A percentile compares a stretch with the other conserved stretches of the same genome.
These are phyloP conservation scores for Thermothelomyces thermophilus DNA, from an alignment of 2,329 filamentous ascomycete genomes.

Conservation along the genomic window DNA sequence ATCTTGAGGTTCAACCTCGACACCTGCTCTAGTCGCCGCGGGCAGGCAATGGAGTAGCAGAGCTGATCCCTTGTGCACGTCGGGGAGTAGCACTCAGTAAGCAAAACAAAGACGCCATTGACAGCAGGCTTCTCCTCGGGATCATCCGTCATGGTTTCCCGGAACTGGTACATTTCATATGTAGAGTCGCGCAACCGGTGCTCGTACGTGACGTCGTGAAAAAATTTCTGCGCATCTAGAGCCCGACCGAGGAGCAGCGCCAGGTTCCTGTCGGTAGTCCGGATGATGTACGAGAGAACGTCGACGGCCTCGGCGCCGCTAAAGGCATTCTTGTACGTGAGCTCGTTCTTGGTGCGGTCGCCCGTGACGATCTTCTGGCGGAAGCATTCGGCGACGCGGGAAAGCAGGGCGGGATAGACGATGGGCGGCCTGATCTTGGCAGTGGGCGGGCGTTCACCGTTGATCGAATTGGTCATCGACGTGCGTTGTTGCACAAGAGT, in stretches of 20 bases:
- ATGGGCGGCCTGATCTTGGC: constrained; percentile 67
- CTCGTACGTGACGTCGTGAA: constrained; percentile 98
- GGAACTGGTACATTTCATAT: constrained; percentile 93
- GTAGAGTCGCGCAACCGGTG: constrained; percentile 91
- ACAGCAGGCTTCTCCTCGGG: constrained; percentile 65
- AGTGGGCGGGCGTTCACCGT: constrained; percentile 50
- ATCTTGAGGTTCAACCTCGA: constrained; percentile 90
- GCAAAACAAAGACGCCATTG: constrained; percentile 90
- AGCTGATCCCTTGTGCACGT: constrained; percentile 93
- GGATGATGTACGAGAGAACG: constrained; percentile 91
- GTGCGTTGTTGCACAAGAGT: constrained; percentile 48
- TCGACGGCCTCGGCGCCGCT: constrained; percentile 94
- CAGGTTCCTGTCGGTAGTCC: constrained; percentile 91
- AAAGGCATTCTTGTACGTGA: constrained; percentile 96
- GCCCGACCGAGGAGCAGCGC: constrained; percentile 85
- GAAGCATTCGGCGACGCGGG: constrained; percentile 89
- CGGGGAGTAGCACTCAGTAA: constrained; percentile 96
- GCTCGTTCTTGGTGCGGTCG: constrained; percentile 90
- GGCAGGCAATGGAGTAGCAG: constrained; percentile 97
- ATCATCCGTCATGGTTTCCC: constrained; percentile 83
- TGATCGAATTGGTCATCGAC: constrained; percentile 50
- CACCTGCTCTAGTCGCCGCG: constrained; percentile 87
- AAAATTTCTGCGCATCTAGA: constrained; percentile 95
- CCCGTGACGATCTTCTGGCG: constrained; percentile 78
- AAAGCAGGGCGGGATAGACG: constrained; percentile 89